Conservation (phyloP, 108 stramenopile species). For the Mediolabrus comicus region DNA sequence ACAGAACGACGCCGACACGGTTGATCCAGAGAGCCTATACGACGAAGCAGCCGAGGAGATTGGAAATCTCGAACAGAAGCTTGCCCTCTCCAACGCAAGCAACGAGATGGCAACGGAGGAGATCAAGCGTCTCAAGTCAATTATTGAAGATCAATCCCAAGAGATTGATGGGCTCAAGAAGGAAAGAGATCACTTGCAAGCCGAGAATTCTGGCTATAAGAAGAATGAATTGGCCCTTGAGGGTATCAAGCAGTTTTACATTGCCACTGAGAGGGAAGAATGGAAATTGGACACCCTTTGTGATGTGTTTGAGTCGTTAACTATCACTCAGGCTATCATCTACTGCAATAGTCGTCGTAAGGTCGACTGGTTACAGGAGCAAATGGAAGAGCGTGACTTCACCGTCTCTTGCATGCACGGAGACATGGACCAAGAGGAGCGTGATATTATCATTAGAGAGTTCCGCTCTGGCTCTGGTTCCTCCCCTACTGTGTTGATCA, state of each 20-base stretch:
- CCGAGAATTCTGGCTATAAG: too few species aligned
- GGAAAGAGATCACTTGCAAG: too few species aligned
- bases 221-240: slow-evolving; percentile 99
- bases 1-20: too few species aligned
- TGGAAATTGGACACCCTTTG: slow-evolving; percentile 99
- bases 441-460: slow-evolving; percentile 99
- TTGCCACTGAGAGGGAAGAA: slow-evolving; percentile 97
- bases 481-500: slow-evolving; percentile 99
- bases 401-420: slow-evolving; percentile 99
- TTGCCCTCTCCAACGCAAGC: too few species aligned
- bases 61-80: too few species aligned
- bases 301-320: slow-evolving; percentile 99
- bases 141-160: too few species aligned
- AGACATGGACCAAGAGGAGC: slow-evolving; percentile 99
- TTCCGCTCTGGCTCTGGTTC: slow-evolving; percentile 99
- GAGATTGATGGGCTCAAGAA: too few species aligned
- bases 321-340: slow-evolving; percentile 99
- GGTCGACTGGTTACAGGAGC: slow-evolving; percentile 99
- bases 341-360: slow-evolving; percentile 99
- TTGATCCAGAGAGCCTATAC: too few species aligned
- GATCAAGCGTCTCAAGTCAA: too few species aligned
- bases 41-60: too few species aligned
- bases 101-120: too few species aligned
- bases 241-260: slow-evolving; percentile 99
- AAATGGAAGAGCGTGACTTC: slow-evolving; percentile 96